Evolutionary conservation across 2,329 filamentous ascomycete genomes (phyloP).

Genomic region (Apiospora kogelbergensis): DNA sequence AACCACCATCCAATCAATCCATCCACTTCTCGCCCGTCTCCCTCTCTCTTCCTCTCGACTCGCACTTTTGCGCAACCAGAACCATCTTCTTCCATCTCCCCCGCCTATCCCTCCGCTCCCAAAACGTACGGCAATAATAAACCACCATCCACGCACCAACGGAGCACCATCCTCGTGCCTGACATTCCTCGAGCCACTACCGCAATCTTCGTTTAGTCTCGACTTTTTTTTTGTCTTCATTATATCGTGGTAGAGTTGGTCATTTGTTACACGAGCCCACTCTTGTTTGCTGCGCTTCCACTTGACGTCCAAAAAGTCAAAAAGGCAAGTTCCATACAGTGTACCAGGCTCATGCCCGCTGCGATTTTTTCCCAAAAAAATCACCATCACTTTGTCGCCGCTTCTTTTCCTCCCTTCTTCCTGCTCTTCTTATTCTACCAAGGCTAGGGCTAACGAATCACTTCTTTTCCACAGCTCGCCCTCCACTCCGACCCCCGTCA

Average conservation of each 20-base stretch:
- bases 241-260: neutral
- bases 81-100: neutral
- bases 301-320: conserved; percentile 1
- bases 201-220: neutral
- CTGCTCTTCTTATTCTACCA: neutral
- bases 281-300: conserved; percentile 2
- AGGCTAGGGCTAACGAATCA: neutral
- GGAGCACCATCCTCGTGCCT: neutral
- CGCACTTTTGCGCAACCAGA: neutral
- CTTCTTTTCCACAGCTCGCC: neutral
- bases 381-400: neutral
- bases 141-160: neutral
- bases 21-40: neutral
- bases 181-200: neutral
- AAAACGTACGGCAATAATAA: neutral
- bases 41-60: neutral
- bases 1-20: neutral
- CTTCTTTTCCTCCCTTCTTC: neutral
- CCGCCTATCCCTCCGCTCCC: neutral
- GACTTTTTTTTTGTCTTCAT: neutral
- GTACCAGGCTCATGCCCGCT: neutral
- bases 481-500: conserved; percentile 6
- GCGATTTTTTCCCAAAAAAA: neutral
- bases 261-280: neutral
- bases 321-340: neutral